A percentile compares a stretch with the other conserved stretches of the same genome.
Conservation (phyloP, 805 yeast genomes). For the Kazachstania viticola region DNA sequence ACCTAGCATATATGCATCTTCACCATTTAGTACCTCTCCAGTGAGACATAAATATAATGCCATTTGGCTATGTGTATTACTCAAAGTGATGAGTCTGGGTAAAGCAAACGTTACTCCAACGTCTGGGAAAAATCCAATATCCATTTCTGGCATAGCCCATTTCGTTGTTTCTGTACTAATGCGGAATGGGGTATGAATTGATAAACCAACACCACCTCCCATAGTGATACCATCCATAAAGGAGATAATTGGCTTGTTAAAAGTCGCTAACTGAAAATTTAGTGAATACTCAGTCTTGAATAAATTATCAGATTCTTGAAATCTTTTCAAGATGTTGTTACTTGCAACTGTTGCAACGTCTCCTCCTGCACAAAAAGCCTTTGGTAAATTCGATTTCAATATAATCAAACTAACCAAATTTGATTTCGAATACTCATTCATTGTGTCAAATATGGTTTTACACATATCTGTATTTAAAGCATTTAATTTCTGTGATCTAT, state of each 20-base stretch:
- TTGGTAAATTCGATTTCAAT: constrained; percentile 44
- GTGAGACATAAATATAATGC: constrained; percentile 84
- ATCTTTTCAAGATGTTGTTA: constrained; percentile 32
- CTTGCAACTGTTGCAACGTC: constrained; percentile 78
- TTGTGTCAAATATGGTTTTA: constrained; percentile 54
- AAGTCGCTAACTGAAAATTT: constrained; percentile 71
- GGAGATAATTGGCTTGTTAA: constrained; percentile 75
- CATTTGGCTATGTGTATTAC: constrained; percentile 49
- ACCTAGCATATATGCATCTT: constrained; percentile 74
- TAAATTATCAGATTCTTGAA: constrained; percentile 44
- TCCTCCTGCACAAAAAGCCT: constrained; percentile 91
- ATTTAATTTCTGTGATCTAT: constrained; percentile 75
- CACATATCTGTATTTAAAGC: constrained; percentile 76
- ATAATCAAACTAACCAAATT: constrained; percentile 52
- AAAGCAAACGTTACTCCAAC: constrained; percentile 89
- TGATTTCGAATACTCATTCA: constrained; percentile 66
- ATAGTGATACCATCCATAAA: constrained; percentile 85
- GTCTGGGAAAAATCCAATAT: constrained; percentile 92
- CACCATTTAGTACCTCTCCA: constrained; percentile 65
- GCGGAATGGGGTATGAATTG: constrained; percentile 86
- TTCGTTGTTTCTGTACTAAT: constrained; percentile 84
- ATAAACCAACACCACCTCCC: constrained; percentile 96
- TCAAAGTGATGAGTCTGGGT: constrained; percentile 43
- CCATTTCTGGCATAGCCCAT: constrained; percentile 97
- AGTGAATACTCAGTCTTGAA: constrained; percentile 74